Evolutionary conservation across 2,329 filamentous ascomycete genomes (phyloP).

Genomic region (Arthrobotrys megalospora): DNA sequence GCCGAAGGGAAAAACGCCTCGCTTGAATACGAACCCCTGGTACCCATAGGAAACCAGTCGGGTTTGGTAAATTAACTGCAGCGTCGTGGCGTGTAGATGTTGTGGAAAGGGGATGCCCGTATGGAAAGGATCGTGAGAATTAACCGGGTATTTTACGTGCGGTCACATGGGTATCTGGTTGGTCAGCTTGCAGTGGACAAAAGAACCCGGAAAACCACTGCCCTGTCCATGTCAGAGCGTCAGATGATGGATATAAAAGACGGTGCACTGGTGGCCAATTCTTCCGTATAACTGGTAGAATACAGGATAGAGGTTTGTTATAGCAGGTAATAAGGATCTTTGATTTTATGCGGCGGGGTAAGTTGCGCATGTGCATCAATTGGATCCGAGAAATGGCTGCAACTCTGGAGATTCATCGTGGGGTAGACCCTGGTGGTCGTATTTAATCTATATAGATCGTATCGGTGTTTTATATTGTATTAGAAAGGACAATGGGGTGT

Average conservation of each 20-base stretch:
- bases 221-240: conserved; percentile 51
- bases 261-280: conserved; percentile 40
- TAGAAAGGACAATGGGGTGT: conserved; percentile 14
- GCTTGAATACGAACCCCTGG: conserved; percentile 41
- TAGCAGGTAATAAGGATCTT: conserved; percentile 23
- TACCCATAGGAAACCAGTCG: conserved; percentile 11
- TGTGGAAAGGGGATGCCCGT: conserved; percentile 9
- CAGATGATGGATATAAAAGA: conserved; percentile 56
- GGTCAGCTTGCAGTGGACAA: conserved; percentile 10
- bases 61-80: conserved; percentile 29
- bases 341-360: conserved; percentile 49
- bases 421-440: conserved; percentile 52
- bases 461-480: conserved; percentile 33
- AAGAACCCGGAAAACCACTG: background rate
- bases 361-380: conserved; percentile 53
- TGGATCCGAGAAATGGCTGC: conserved; percentile 57
- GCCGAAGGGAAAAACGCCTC: conserved; percentile 22
- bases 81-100: conserved; percentile 19
- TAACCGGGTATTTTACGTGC: conserved; percentile 38
- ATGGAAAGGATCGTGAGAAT: conserved; percentile 24
- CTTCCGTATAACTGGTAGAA: conserved; percentile 38
- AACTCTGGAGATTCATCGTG: conserved; percentile 54
- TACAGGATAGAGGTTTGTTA: background rate
- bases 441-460: conserved; percentile 37
- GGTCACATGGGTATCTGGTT: conserved; percentile 42